Evolutionary conservation across 2,329 filamentous ascomycete species (phyloP).

Genomic region (Drechslera avenae): DNA sequence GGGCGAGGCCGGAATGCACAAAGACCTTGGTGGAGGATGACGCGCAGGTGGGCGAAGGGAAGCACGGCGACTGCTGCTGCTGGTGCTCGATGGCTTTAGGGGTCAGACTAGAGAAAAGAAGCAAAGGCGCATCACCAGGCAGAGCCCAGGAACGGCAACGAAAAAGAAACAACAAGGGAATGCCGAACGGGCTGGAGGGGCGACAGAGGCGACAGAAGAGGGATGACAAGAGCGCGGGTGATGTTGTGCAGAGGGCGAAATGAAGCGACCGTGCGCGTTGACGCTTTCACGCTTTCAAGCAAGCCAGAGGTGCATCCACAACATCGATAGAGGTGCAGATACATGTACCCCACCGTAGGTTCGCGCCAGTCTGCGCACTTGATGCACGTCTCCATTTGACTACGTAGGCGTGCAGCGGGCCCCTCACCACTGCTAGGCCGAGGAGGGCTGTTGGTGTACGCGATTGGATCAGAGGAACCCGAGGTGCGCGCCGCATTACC

Average conservation of each 20-base stretch:
- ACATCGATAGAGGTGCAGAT: conserved; percentile 23
- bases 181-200: conserved; percentile 31
- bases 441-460: conserved; percentile 22
- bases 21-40: conserved; percentile 28
- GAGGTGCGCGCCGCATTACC: conserved; percentile 11
- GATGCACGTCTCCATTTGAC: conserved; percentile 18
- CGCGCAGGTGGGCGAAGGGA: conserved; percentile 28
- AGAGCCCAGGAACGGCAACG: conserved; percentile 39
- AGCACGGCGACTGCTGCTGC: conserved; percentile 29
- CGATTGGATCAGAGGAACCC: conserved; percentile 21
- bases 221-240: conserved; percentile 25
- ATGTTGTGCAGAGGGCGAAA: conserved; percentile 37
- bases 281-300: conserved; percentile 11
- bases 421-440: conserved; percentile 20
- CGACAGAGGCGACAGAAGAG: conserved; percentile 23
- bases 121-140: conserved; percentile 37
- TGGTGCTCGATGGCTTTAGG: conserved; percentile 34
- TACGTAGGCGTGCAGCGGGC: conserved; percentile 22
- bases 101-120: conserved; percentile 31
- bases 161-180: conserved; percentile 33
- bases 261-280: conserved; percentile 16
- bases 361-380: conserved; percentile 6
- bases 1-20: conserved; percentile 23
- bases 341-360: conserved; percentile 21
- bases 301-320: conserved; percentile 14